Conservation (phyloP, 2,329 filamentous ascomycete genomes). For the Verticillium dahliae region DNA sequence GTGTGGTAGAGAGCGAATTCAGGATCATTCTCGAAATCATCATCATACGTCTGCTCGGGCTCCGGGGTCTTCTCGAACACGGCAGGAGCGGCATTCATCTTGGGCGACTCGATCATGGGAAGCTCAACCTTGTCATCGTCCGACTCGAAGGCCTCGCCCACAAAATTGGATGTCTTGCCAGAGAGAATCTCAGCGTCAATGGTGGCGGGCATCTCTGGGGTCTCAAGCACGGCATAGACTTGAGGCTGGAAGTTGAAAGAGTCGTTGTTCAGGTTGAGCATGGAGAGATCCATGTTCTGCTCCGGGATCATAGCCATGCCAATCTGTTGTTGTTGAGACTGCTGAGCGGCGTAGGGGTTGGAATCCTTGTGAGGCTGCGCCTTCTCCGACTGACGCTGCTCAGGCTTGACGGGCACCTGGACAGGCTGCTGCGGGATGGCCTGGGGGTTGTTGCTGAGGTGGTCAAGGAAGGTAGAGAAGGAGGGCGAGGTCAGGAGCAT, state of each 20-base stretch:
- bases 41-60: slow-evolving; percentile 30
- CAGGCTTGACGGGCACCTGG: neutral
- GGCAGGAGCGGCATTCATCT: slow-evolving; percentile 20
- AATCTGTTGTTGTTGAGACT: slow-evolving; percentile 56
- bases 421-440: slow-evolving; percentile 19
- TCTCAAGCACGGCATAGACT: slow-evolving; percentile 67
- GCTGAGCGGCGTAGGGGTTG: slow-evolving; percentile 51
- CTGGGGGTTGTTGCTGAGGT: slow-evolving; percentile 55
- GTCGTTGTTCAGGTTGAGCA: slow-evolving; percentile 54
- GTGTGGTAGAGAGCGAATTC: slow-evolving; percentile 56
- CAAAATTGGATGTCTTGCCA: slow-evolving; percentile 59
- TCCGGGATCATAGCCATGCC: slow-evolving; percentile 82
- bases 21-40: slow-evolving; percentile 57
- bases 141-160: slow-evolving; percentile 34
- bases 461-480: slow-evolving; percentile 75
- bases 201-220: slow-evolving; percentile 55
- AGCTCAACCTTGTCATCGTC: slow-evolving; percentile 52
- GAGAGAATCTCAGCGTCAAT: slow-evolving; percentile 60
- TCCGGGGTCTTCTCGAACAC: slow-evolving; percentile 17
- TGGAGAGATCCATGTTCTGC: slow-evolving; percentile 66
- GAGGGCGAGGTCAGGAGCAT: slow-evolving; percentile 75
- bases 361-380: slow-evolving; percentile 57
- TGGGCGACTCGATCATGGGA: slow-evolving; percentile 44
- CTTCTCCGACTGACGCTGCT: slow-evolving; percentile 26
- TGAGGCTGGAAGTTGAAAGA: slow-evolving; percentile 58